These are phyloP conservation scores for Ambrosiella beaveri DNA, from an alignment of 2,329 filamentous ascomycete species.

Conservation along the genomic window DNA sequence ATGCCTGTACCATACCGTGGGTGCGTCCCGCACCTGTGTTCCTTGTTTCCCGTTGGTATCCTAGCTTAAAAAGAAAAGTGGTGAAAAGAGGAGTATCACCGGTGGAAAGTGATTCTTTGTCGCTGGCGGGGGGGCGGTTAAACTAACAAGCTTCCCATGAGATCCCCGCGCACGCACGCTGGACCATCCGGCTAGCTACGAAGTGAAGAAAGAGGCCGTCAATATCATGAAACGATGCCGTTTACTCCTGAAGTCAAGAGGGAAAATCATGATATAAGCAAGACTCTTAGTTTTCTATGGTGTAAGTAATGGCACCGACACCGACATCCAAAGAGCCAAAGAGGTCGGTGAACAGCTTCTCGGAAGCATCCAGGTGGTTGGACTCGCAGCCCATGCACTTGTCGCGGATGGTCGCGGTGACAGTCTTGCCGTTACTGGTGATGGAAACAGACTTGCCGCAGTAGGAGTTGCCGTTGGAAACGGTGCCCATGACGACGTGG, in stretches of 20 bases:
- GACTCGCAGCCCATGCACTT: slow-evolving; percentile 54
- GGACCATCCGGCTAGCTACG: neutral
- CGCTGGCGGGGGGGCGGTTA: neutral
- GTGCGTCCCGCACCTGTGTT: no score
- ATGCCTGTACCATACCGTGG: no score
- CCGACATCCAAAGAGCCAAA: slow-evolving; percentile 29
- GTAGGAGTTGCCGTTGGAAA: slow-evolving; percentile 50
- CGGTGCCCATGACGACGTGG: slow-evolving; percentile 40
- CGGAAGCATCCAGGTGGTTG: slow-evolving; percentile 42
- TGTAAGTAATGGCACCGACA: slow-evolving; percentile 28
- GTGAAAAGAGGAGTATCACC: neutral
- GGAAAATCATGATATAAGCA: neutral
- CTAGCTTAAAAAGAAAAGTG: neutral
- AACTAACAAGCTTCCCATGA: neutral
- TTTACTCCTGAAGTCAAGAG: neutral
- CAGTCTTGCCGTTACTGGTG: slow-evolving; percentile 38
- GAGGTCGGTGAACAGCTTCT: slow-evolving; percentile 37
- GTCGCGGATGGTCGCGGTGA: slow-evolving; percentile 46
- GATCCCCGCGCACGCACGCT: neutral
- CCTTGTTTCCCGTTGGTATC: neutral
- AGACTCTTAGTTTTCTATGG: slow-evolving; percentile 24
- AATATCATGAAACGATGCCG: neutral
- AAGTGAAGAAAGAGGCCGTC: slow-evolving; percentile 1
- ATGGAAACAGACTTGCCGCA: slow-evolving; percentile 56
- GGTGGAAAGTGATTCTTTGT: neutral